These are phyloP conservation scores for Metarhizium brunneum DNA, from an alignment of 2,329 filamentous ascomycete genomes.

Conservation along the genomic window DNA sequence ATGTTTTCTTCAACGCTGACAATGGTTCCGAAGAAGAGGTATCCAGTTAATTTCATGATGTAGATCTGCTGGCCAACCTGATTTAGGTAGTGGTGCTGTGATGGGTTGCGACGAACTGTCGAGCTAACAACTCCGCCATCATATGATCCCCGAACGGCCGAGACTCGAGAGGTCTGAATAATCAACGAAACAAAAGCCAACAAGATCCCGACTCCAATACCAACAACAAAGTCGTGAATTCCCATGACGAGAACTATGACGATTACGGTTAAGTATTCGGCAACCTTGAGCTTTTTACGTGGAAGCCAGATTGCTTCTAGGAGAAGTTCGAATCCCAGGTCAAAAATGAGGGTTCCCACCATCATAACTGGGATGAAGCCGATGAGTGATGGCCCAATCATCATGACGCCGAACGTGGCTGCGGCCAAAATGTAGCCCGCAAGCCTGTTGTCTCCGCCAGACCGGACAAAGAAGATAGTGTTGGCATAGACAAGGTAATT, in stretches of 20 bases:
- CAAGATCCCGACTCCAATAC: conserved; percentile 85
- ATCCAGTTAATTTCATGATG: conserved; percentile 85
- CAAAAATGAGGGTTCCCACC: conserved; percentile 89
- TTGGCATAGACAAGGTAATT: conserved; percentile 99
- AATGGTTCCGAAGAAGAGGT: conserved; percentile 97
- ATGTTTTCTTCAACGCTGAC: conserved; percentile 90
- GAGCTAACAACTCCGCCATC: conserved; percentile 83
- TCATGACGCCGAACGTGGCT: conserved; percentile 72
- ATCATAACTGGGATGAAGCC: conserved; percentile 96
- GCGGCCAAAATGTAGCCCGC: conserved; percentile 78
- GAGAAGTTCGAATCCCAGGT: conserved; percentile 86
- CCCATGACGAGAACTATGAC: conserved; percentile 94
- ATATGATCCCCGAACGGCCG: conserved; percentile 83
- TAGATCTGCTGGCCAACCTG: conserved; percentile 82
- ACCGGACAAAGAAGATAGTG: conserved; percentile 91
- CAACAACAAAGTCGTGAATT: conserved; percentile 89
- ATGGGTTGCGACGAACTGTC: conserved; percentile 82
- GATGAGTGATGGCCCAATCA: conserved; percentile 78
- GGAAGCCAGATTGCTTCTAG: conserved; percentile 83
- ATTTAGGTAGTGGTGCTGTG: conserved; percentile 78
- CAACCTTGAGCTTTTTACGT: conserved; percentile 73
- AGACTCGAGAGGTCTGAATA: conserved; percentile 81
- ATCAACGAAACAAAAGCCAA: conserved; percentile 87
- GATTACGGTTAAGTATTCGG: conserved; percentile 85
- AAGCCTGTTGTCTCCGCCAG: conserved; percentile 77